phyloP scores from a whole-genome alignment of 116 monocot species.

The Zostera marina region DNA sequence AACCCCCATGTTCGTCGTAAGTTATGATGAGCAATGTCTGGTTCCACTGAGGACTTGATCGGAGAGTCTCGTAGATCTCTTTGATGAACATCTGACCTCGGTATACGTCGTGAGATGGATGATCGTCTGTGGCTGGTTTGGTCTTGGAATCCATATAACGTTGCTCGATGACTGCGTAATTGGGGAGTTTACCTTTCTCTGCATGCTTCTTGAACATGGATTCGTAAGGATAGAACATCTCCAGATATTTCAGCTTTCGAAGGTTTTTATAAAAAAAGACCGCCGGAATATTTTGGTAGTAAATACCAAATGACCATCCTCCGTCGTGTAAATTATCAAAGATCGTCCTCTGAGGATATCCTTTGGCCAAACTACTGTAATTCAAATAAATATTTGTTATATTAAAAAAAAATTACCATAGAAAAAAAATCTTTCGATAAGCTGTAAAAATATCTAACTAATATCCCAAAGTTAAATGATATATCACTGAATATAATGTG shows the following conservation, averaged over 20 bases:
- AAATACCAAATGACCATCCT: slow-evolving; percentile 64
- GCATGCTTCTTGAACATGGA: slow-evolving; percentile 46
- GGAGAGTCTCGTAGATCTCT: slow-evolving; percentile 63
- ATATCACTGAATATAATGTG: too few species aligned
- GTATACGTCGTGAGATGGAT: slow-evolving; percentile 84
- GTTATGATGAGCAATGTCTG: slow-evolving; percentile 57
- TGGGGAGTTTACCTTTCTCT: slow-evolving; percentile 34
- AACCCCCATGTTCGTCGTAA: slow-evolving; percentile 92
- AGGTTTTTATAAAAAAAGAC: slow-evolving; percentile 75
- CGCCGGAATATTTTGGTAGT: slow-evolving; percentile 72
- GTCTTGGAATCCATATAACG: slow-evolving; percentile 44
- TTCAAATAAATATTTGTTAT: too few species aligned
- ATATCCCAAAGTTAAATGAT: too few species aligned
- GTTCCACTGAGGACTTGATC: slow-evolving; percentile 81
- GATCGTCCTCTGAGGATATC: slow-evolving; percentile 46
- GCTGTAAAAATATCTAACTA: too few species aligned
- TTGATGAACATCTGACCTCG: slow-evolving; percentile 69
- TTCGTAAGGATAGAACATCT: slow-evolving; percentile 59
- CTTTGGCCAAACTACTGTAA: slow-evolving; percentile 22
- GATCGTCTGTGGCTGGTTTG: slow-evolving; percentile 71
- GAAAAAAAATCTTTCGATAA: too few species aligned
- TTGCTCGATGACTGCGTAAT: slow-evolving; percentile 81
- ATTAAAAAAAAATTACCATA: too few species aligned
- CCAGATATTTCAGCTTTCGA: slow-evolving; percentile 42
- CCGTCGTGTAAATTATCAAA: slow-evolving; percentile 32